These are phyloP conservation scores for Boeremia lycopersici DNA, from an alignment of 2,329 filamentous ascomycete species.

Conservation along the genomic window DNA sequence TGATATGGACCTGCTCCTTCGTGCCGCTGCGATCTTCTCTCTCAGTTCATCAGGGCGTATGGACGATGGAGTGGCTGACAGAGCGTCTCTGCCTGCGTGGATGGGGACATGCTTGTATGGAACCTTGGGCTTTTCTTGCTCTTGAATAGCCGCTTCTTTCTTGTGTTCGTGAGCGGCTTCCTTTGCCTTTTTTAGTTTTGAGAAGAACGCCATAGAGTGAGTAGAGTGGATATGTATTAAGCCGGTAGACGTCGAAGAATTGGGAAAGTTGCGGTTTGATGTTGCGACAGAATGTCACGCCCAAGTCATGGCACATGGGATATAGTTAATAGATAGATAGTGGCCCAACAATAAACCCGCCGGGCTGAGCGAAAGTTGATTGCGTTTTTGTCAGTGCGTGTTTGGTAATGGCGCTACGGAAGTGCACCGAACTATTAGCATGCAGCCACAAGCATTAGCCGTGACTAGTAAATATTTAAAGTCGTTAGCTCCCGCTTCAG, in stretches of 20 bases:
- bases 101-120: conserved; percentile 36
- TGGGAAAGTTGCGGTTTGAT: not conserved
- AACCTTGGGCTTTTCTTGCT: conserved; percentile 22
- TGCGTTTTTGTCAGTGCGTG: conserved; percentile 16
- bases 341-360: conserved; percentile 15
- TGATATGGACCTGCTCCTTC: conserved; percentile 16
- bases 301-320: not conserved
- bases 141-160: conserved; percentile 20
- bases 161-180: conserved; percentile 37
- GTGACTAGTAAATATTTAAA: conserved; percentile 10
- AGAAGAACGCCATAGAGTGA: conserved; percentile 40
- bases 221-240: not conserved
- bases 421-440: conserved; percentile 15
- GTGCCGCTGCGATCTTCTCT: conserved; percentile 25
- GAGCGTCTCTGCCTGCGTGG: conserved; percentile 36
- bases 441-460: conserved; percentile 16
- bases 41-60: conserved; percentile 23
- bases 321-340: conserved; percentile 14
- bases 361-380: conserved; percentile 13
- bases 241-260: not conserved
- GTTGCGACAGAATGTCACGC: not conserved
- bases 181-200: conserved; percentile 39
- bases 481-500: conserved; percentile 14
- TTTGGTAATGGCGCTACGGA: conserved; percentile 17
- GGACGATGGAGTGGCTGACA: conserved; percentile 20